Evolutionary conservation across 805 yeast species (phyloP).

Genomic region (Lachancea mirantina): DNA sequence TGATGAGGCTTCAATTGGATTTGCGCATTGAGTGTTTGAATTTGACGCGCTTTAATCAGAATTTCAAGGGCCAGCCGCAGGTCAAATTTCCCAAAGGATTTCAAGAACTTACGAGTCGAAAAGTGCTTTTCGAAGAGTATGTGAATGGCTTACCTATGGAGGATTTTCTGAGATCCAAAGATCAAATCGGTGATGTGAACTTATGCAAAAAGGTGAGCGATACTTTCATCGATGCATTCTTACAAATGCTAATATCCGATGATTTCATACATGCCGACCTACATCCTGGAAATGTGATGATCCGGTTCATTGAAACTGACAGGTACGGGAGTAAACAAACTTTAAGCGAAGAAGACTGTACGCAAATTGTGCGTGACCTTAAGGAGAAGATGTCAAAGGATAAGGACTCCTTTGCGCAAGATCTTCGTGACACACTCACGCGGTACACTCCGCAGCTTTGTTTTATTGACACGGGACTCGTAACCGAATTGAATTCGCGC

Average conservation of each 20-base stretch:
- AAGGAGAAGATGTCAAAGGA: conserved; percentile 14
- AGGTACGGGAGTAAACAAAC: conserved; percentile 25
- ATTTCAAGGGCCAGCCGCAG: conserved; percentile 51
- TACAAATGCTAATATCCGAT: conserved; percentile 87
- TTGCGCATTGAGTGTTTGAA: conserved; percentile 84
- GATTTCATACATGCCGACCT: conserved; percentile 95
- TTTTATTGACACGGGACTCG: conserved; percentile 87
- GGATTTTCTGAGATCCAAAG: conserved; percentile 46
- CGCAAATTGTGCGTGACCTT: conserved; percentile 14
- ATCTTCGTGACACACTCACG: conserved; percentile 44
- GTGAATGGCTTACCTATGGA: conserved; percentile 80
- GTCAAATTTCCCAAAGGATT: conserved; percentile 79
- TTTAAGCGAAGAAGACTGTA: conserved; percentile 23
- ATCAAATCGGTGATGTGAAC: conserved; percentile 22
- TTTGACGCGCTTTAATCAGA: conserved; percentile 58
- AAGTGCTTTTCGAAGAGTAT: conserved; percentile 79
- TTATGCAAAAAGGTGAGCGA: conserved; percentile 68
- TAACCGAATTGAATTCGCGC: conserved; percentile 73
- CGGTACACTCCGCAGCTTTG: conserved; percentile 82
- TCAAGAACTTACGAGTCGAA: conserved; percentile 53
- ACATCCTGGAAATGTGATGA: conserved; percentile 93
- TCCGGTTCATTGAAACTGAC: conserved; percentile 52
- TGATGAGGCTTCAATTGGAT: conserved; percentile 88
- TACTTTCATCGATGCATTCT: conserved; percentile 81
- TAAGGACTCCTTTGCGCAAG: conserved; percentile 22